These are phyloP conservation scores for Trichosporon sp. DNA, from an alignment of 1,284 basidiomycete genomes.

Conservation along the genomic window DNA sequence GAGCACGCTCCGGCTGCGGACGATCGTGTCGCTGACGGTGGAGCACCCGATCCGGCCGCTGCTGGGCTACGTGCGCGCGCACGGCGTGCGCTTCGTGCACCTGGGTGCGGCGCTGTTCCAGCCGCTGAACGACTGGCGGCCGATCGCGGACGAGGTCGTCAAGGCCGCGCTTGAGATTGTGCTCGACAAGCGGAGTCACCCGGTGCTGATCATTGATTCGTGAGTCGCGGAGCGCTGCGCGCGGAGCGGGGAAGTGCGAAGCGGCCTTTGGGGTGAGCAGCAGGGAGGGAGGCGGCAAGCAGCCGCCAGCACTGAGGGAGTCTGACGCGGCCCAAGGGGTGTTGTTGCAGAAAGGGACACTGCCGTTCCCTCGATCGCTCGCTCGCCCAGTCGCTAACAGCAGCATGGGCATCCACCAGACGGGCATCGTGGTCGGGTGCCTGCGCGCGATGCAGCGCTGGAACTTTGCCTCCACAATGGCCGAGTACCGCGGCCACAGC, in stretches of 20 bases:
- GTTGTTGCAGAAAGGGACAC: no score
- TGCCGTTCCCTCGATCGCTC: no score
- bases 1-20: constrained; percentile 34
- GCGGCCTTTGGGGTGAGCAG: no score
- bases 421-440: constrained; percentile 44
- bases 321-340: no score
- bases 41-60: constrained; percentile 44
- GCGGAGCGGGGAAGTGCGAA: no score
- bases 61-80: constrained; percentile 24
- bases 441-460: constrained; percentile 44
- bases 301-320: no score
- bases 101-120: constrained; percentile 42
- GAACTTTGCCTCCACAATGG: constrained; percentile 46
- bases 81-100: constrained; percentile 41
- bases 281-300: no score
- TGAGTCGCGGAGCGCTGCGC: constrained; percentile 18
- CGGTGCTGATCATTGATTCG: constrained; percentile 46
- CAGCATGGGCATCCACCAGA: constrained; percentile 48
- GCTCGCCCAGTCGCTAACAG: background rate
- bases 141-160: constrained; percentile 44
- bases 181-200: constrained; percentile 37
- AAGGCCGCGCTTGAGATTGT: constrained; percentile 45
- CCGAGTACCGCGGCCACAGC: constrained; percentile 47
- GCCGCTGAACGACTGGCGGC: constrained; percentile 43
- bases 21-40: constrained; percentile 44